Evolutionary conservation across 1,284 basidiomycete species (phyloP), one percentile per base, ranked within the genome.

Genomic region (Phylloporus gajari): DNA sequence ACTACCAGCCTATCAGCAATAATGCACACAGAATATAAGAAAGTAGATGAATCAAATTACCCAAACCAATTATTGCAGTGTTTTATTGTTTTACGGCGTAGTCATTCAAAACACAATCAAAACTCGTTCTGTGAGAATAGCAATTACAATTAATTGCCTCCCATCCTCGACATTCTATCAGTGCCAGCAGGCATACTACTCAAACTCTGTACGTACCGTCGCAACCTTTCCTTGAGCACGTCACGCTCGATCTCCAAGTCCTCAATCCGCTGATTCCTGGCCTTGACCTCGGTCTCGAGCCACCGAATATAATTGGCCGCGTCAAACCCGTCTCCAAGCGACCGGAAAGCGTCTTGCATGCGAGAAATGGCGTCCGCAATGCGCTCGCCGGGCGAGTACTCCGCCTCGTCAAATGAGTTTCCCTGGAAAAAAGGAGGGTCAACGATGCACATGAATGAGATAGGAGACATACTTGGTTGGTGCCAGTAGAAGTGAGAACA

Each of bases 201-300:
- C 35, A 19, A 35, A 17, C 21, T 11, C n/a, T 51, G 48, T 21
- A 76, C 75, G 66, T 23, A 82, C 79, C 32, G 35, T 25, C 12
- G 17, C 9, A 77, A 5, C 58, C 68, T 67, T 12, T 68, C 70
- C 48, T 44, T 70, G 51, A 74, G 81, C 76, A 66, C 80, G 59
- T 81, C 73, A 19, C 81, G 77, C 63, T 86, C 83, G 51, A 76
- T 72, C 70, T 83, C 76, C 46, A 89, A 72, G 51, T 79, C 72
- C 3, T 69, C 72, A 21, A 90, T 88, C 62, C 76, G 83, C 30
- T 74, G 78, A 15, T 77, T 78, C 75, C 87, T 89, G 9, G 82
- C 80, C 5, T 81, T 79, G 44, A 83, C 82, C 60, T 82, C 83
- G 62, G 81, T 80, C 63, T 83, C 81, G 64, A 85, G 79, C 17